Evolutionary conservation across 805 yeast species (phyloP).

Genomic region (Saturnispora serradocipensis): DNA sequence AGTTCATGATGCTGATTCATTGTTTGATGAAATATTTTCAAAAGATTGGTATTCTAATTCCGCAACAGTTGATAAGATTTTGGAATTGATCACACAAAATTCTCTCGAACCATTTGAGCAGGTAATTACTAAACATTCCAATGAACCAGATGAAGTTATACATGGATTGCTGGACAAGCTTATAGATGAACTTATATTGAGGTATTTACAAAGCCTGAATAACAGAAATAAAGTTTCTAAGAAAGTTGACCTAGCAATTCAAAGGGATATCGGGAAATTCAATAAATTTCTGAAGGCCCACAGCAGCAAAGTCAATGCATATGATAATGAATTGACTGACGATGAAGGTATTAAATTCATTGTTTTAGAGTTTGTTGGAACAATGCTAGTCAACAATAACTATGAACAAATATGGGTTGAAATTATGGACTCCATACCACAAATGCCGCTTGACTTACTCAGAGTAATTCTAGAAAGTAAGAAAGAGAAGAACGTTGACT

Average conservation of each 20-base stretch:
- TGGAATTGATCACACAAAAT: conserved; percentile 20
- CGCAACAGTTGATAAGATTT: conserved; percentile 19
- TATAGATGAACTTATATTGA: conserved; percentile 33
- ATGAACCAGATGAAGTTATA: conserved; percentile 17
- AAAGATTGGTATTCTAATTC: conserved; percentile 25
- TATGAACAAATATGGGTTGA: conserved; percentile 8
- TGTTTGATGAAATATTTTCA: conserved; percentile 26
- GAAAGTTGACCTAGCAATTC: conserved; percentile 38
- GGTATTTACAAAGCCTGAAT: conserved; percentile 23
- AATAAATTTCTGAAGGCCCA: conserved; percentile 37
- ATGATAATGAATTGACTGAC: conserved; percentile 30
- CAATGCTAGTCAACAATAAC: conserved; percentile 35
- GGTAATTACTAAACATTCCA: conserved; percentile 15
- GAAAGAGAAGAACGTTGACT: conserved; percentile 10
- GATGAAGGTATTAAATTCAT: conserved; percentile 27
- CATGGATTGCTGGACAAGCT: conserved; percentile 25
- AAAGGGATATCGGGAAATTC: conserved; percentile 51
- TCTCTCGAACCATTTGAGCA: conserved; percentile 24
- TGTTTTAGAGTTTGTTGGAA: conserved; percentile 38
- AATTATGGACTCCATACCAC: conserved; percentile 6
- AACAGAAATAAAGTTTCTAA: conserved; percentile 20
- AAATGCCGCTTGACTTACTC: conserved; percentile 52
- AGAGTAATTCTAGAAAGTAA: conserved; percentile 50
- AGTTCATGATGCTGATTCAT: conserved; percentile 6
- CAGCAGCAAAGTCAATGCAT: conserved; percentile 29